phyloP scores from a whole-genome alignment of 495 filamentous ascomycete genomes.

The Pseudoneurospora amorphoporcata region DNA sequence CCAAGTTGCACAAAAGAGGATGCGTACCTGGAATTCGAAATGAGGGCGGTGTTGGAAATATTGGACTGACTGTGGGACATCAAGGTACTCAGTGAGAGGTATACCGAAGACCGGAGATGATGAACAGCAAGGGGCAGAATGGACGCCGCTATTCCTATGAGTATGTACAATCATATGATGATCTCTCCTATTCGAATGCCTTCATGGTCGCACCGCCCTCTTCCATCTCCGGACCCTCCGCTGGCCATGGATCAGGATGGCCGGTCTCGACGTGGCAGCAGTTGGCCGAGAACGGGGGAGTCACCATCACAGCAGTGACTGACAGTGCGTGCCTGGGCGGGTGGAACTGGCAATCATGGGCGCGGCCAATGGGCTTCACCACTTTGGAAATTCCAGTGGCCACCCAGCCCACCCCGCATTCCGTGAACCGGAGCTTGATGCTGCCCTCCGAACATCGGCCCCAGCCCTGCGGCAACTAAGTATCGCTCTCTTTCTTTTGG shows the following conservation, averaged over 20 bases:
- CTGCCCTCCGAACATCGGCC: conserved; percentile 23
- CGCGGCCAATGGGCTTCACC: conserved; percentile 14
- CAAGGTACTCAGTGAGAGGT: neutral
- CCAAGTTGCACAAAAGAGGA: neutral
- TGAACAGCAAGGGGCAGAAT: neutral
- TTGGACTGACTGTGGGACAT: neutral
- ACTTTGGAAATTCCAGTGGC: conserved; percentile 24
- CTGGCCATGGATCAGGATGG: neutral
- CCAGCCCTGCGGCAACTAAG: neutral
- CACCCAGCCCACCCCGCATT: conserved; percentile 24
- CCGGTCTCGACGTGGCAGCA: neutral
- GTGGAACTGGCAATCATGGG: neutral
- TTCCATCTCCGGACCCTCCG: neutral
- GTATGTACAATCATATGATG: neutral
- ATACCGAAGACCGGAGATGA: neutral
- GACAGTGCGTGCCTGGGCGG: neutral
- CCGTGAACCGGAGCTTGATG: conserved; percentile 23
- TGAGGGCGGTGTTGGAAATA: neutral
- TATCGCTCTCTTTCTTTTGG: neutral
- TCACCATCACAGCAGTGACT: neutral
- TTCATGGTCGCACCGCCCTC: neutral
- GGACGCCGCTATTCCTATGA: neutral
- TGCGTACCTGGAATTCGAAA: neutral
- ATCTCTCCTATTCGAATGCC: neutral
- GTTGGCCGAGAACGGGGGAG: neutral